These are phyloP conservation scores for Penicillium turbatum DNA, from an alignment of 495 filamentous ascomycete species.

Conservation along the genomic window DNA sequence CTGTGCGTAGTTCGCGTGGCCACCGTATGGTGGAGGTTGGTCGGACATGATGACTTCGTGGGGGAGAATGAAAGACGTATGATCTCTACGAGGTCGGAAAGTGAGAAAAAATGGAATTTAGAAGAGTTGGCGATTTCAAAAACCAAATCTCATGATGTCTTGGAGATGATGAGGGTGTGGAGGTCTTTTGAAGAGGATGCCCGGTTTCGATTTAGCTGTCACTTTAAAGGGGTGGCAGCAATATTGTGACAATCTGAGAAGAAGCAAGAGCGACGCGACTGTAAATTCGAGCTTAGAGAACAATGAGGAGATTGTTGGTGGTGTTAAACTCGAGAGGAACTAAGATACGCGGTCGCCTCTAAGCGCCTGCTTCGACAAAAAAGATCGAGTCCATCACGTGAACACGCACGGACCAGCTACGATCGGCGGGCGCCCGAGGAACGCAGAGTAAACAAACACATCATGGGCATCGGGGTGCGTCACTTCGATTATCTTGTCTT, in stretches of 20 bases:
- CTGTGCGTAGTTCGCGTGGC: conserved; percentile 28
- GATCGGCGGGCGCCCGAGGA: conserved; percentile 40
- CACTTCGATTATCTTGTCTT: conserved; percentile 11
- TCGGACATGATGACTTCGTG: conserved; percentile 45
- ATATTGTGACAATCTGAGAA: not conserved
- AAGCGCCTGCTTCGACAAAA: conserved; percentile 24
- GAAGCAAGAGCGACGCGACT: not conserved
- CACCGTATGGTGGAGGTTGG: conserved; percentile 52
- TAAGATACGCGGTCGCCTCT: not conserved
- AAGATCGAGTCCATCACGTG: conserved; percentile 25
- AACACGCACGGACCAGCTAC: conserved; percentile 21
- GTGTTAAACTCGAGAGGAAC: not conserved
- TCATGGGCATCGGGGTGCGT: conserved; percentile 19
- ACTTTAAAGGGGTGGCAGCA: too few relatives aligned
- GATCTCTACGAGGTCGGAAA: not conserved
- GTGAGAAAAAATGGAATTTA: not conserved
- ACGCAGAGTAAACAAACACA: conserved; percentile 44
- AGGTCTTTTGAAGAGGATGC: not conserved
- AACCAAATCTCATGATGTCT: conserved; percentile 1
- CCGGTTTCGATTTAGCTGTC: not conserved
- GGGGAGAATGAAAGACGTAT: not conserved
- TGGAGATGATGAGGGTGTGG: not conserved
- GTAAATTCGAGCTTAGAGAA: not conserved
- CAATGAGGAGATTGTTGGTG: not conserved
- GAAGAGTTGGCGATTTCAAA: not conserved